A percentile compares a stretch with the other conserved stretches of the same genome.
These are phyloP conservation scores for Phytopythium sindhum DNA, from an alignment of 352 stramenopile species.

Conservation along the genomic window DNA sequence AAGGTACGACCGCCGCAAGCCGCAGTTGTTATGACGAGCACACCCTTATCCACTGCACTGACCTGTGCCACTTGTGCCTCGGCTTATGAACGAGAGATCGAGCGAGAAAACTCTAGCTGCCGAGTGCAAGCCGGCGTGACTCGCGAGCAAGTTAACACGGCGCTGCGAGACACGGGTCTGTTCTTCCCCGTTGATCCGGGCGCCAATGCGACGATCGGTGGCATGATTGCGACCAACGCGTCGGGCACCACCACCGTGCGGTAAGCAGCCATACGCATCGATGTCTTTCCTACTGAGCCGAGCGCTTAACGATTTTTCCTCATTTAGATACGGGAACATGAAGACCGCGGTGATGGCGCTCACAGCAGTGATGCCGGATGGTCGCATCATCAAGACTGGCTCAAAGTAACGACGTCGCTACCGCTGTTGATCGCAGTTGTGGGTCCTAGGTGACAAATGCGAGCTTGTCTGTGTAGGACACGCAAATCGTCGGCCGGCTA, in stretches of 20 bases:
- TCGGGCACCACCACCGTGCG: conserved; percentile 89
- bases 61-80: conserved; percentile 1
- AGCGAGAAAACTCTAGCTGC: conserved; percentile 87
- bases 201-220: conserved; percentile 94
- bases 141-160: conserved; percentile 88
- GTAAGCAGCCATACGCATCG: conserved; percentile 10
- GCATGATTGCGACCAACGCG: conserved; percentile 93
- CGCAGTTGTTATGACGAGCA: too few species aligned
- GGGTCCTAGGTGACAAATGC: not conserved
- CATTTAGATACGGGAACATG: conserved; percentile 93
- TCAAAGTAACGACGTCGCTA: conserved; percentile 51
- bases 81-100: conserved; percentile 20
- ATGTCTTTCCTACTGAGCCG: not conserved
- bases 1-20: conserved; percentile 12
- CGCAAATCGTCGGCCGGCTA: conserved; percentile 96
- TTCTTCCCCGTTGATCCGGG: conserved; percentile 98
- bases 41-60: not conserved
- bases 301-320: not conserved
- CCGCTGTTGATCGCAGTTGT: not conserved
- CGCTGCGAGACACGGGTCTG: conserved; percentile 84
- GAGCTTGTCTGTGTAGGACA: conserved; percentile 32
- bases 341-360: conserved; percentile 94
- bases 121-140: conserved; percentile 94
- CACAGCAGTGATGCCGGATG: conserved; percentile 90
- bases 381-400: conserved; percentile 87